phyloP scores from a whole-genome alignment of 352 stramenopile species.

The Globisporangium radiosum region DNA sequence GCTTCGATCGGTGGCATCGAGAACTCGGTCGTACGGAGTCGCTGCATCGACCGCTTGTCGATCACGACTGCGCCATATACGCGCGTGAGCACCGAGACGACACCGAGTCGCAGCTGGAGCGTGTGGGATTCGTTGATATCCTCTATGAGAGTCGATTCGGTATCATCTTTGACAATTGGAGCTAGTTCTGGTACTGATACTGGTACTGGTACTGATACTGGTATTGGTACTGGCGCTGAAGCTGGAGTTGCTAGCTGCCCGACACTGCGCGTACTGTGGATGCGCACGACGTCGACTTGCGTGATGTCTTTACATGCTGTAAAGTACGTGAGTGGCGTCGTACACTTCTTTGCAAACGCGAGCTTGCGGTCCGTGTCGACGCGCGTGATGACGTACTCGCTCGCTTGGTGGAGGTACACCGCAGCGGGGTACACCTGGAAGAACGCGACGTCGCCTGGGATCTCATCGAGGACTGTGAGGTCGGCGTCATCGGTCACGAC shows the following conservation, averaged over 20 bases:
- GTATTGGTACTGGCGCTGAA: too few species aligned
- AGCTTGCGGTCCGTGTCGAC: slow-evolving; percentile 69
- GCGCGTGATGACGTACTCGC: slow-evolving; percentile 87
- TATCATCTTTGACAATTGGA: too few species aligned
- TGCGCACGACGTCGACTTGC: slow-evolving; percentile 79
- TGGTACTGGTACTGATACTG: too few species aligned
- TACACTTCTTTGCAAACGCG: slow-evolving; percentile 61
- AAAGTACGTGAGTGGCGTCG: slow-evolving; percentile 77
- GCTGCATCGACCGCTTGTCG: slow-evolving; percentile 70
- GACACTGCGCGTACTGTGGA: slow-evolving; percentile 21
- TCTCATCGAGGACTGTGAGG: slow-evolving; percentile 69
- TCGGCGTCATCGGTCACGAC: slow-evolving; percentile 52
- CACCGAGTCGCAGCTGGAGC: slow-evolving; percentile 46
- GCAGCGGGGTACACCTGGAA: slow-evolving; percentile 90
- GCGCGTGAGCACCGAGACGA: slow-evolving; percentile 67
- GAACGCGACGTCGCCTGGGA: slow-evolving; percentile 83
- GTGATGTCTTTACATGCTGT: slow-evolving; percentile 85
- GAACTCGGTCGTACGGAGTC: slow-evolving; percentile 88
- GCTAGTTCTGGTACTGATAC: too few species aligned
- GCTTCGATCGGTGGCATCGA: slow-evolving; percentile 94
- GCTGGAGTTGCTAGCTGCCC: not conserved
- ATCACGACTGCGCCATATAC: slow-evolving; percentile 85
- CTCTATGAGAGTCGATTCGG: too few species aligned
- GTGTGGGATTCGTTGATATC: slow-evolving; percentile 5
- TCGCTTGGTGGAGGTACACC: slow-evolving; percentile 89